Evolutionary conservation across 2,329 filamentous ascomycete species (phyloP), one percentile per base, ranked within the genome.

Genomic region (Fusarium drepaniforme): DNA sequence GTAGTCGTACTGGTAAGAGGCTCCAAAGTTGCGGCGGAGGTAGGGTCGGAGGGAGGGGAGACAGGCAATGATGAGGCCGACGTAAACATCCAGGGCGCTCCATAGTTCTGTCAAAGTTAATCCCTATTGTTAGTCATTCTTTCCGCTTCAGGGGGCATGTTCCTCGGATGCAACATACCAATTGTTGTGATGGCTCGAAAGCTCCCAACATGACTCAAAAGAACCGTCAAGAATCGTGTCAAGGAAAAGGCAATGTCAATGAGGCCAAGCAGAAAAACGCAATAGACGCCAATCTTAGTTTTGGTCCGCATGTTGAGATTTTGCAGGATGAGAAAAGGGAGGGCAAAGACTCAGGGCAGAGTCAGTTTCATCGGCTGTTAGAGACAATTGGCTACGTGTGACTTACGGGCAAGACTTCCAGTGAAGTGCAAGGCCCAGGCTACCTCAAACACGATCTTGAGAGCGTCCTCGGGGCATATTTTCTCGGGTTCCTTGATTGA

Each of bases 41-140:
- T 73, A 78, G 9, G 76, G 76, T 0, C 76, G 66, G 0, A 78
- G 70, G 13, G 76, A 68, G 1, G 76, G 76, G 1, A 78, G 65
- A 8, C 75, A 78, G 1, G 76, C 75, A 3, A 78, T 58, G 8
- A 78, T 76, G 1, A 78, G 66, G 1, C 73, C 73, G 2, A 78
- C 63, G 2, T 73, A 72, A 8, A 30, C 64, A 3, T 78, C 76
- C 6, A 78, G 65, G 4, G 61, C 40, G 15, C 73, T 75, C 73
- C 76, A 78, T 1, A 78, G 38, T 30, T 68, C 74, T 78, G 60
- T 4, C 1, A 18, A 46, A 6, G 8, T 25, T 23, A 8, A 9
- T 8, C 9, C 2, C 3, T 18, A 9, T 4, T 0, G 12, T 63
- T 23, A 57, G 33, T 2, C 4, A n/a, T 8, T 8, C 5, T 18